Base-by-base conservation (phyloP, 2,329 filamentous ascomycete genomes). In the Clonostachys rosea region DNA sequence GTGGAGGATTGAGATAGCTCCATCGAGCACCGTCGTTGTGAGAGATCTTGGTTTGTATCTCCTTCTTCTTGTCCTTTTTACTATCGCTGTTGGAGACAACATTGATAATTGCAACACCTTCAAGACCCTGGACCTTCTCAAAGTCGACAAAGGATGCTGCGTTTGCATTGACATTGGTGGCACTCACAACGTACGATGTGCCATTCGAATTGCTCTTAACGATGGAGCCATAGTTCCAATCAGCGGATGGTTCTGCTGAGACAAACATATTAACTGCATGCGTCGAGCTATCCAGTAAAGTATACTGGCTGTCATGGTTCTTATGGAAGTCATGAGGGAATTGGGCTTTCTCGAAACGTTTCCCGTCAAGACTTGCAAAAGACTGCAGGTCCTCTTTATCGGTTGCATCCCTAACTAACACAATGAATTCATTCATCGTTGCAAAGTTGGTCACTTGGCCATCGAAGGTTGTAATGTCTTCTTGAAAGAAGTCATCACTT, bases 201-300 rank as follows among this genome's bases (percentile, higher is more conserved):
- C 94, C 94, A 61, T 99, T 97, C 58, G 91, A 96, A 71, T 99
- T 99, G 61, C 91, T 96, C 79, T 97, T 99, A 67, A 99, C 83
- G 56, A 99, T 89, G 20, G 87, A 86, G 36, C 94, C 94, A 57
- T 88, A 91, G 50, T 87, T 81, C 44, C 79, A 81, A 16, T 82
- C 85, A 44, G 74, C 63, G 5, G 73, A 71, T 39, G 77, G 78
- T 57, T 87, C 86, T 39, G 89, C 89, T 1, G 87, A 91, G 42
- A 97, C 92, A 60, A 97, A 95, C 49, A 99, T 70, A 68, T 97
- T 97, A 49, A 99, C 79, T 2, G 94, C 88, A 65, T 97, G 92
- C 1, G 91, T 96, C 2, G 90, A 94, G 66, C 91, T 96, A 63
- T 96, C 91, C 33, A 99, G 76, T 4, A 97, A 89, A 1, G 94